Base-by-base conservation (phyloP, 305 asterid genomes). In the Galium porrigens region DNA sequence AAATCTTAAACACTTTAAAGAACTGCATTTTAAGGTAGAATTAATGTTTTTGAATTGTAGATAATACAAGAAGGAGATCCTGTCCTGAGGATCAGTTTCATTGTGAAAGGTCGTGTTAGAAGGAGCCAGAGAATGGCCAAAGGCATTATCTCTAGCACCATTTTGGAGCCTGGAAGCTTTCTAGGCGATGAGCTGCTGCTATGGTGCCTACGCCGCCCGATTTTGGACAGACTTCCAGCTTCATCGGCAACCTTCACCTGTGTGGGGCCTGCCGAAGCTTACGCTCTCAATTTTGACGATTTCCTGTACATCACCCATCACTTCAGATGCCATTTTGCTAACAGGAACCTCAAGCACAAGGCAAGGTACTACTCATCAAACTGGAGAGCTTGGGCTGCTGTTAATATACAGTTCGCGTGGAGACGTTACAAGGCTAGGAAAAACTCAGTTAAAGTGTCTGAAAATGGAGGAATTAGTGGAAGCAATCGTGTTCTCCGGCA, bases 381-480 rank as follows among this genome's bases (percentile, higher is more conserved):
- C 61, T 75, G 79, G 79, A 75, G 79, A 63, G 67, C 75, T 14
- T 74, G 78, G 75, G 78, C 75, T 14, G 72, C 78, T 11, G 75
- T 74, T 39, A 70, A 75, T 29, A 75, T 70, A 20, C 79, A 75
- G 41, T 57, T 66, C 9, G 79, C 75, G 3, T 75, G 79, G 79
- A 49, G 79, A 25, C 72, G 67, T n/a, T 70, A 70, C 67, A 34
- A 7, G 49, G 17, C 25, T 20, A 68, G 49, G 48, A 41, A 11
- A 9, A 10, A 41, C n/a, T 7, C 46, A 10, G 15, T 39, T 9
- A 39, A 10, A 7, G 48, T 41, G 48, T 10, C 48, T 3, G 48
- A 41, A 10, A 12, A 18, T 10, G 66, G 49, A 17, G 61, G 57
- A 17, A 7, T 1, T 10, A 39, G 52, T 6, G 70, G 59, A 4